Base-by-base conservation (phyloP, 2,329 filamentous ascomycete species). In the Colletotrichum sp. region DNA sequence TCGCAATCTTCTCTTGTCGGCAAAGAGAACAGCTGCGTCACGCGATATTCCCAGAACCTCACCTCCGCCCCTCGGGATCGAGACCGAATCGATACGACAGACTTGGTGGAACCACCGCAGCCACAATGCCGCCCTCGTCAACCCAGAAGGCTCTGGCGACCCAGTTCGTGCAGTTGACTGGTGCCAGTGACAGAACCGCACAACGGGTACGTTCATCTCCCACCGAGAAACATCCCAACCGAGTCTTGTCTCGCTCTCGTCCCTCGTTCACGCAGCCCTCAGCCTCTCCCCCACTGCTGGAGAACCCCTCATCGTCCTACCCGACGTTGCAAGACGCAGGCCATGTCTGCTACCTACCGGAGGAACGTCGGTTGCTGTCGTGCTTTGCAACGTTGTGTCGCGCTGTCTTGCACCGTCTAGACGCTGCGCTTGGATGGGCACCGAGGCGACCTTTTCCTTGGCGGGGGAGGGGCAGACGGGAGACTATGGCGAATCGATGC, bases 151-250 rank as follows among this genome's bases (percentile, higher is more conserved):
- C 82, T 55, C 74, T 87, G 78, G 81, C 86, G 76, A 78, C 80
- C 66, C 83, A 88, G 80, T 89, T 90, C 78, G 80, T 86, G 66
- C 78, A 81, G 66, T 79, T 87, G 63, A 89, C 88, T 13, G 87
- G 87, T 39, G 84, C 85, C 18, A 81, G 82, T 18, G 88, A 88
- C 69, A 85, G 86, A 76, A 84, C 82, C 39, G 88, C 88, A 44
- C 82, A 83, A 73, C 84, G 85, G 82, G 88, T 90, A 85, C 79
- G 87, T 86, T 63, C 30, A 69, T 36, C n/a, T 30, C 24, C 32
- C 63, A 21, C 44, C 44, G 44, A 52, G n/a, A 52, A 52, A 52
- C 44, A 21, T 52, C 44, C 16, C 68, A 21, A 30, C 21, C 26
- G 16, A 30, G 32, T 32, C 32, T 21, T 55, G 24, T 30, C 66